These are phyloP conservation scores for Puccinia triticina DNA, from an alignment of 1,284 basidiomycete species.

Conservation along the genomic window DNA sequence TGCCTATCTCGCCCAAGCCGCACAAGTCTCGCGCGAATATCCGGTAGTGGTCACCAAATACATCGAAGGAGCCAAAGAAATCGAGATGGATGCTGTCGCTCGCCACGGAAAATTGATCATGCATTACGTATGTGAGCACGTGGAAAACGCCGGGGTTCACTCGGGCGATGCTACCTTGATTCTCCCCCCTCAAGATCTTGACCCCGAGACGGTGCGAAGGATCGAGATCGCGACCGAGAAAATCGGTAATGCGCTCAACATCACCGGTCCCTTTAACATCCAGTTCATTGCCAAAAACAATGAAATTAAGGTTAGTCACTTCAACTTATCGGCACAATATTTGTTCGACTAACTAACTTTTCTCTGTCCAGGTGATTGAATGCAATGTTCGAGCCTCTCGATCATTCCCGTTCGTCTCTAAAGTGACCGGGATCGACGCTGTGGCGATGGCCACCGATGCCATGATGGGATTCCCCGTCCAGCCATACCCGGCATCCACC, in stretches of 20 bases:
- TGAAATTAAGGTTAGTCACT: constrained; percentile 66
- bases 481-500: constrained; percentile 75
- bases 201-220: constrained; percentile 90
- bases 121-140: constrained; percentile 99
- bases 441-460: constrained; percentile 99
- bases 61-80: constrained; percentile 99
- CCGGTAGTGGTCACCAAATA: constrained; percentile 99
- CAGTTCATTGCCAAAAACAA: constrained; percentile 99
- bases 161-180: constrained; percentile 97
- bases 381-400: constrained; percentile 97
- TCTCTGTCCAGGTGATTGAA: constrained; percentile 82
- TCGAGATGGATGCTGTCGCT: constrained; percentile 99
- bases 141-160: constrained; percentile 97
- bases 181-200: constrained; percentile 95
- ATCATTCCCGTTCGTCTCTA: constrained; percentile 98
- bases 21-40: constrained; percentile 93
- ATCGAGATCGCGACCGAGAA: constrained; percentile 96
- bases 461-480: constrained; percentile 87
- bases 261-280: constrained; percentile 98
- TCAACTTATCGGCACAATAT: not conserved
- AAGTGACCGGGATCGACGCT: constrained; percentile 94
- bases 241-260: constrained; percentile 96
- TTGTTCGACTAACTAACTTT: not conserved
- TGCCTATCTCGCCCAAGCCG: constrained; percentile 91
- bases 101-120: constrained; percentile 96